Percentiles rank a stretch among this genome's conserved stretches.
These are phyloP conservation scores for Trichoderma simmonsii DNA, from an alignment of 2,329 filamentous ascomycete genomes.

Conservation along the genomic window DNA sequence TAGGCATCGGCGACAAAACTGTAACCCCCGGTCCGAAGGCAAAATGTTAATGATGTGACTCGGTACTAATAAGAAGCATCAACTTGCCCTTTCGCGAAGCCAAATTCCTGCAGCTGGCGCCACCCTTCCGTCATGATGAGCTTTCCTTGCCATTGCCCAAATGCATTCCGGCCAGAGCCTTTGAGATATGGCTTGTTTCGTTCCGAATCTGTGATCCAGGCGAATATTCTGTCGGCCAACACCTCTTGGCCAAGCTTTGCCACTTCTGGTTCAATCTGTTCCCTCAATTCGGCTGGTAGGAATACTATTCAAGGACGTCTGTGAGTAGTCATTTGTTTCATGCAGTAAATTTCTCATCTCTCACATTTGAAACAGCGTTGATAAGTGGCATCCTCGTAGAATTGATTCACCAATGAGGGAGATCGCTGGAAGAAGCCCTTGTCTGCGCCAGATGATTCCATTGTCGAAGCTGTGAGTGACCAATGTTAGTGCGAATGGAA, in stretches of 20 bases:
- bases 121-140: slow-evolving; percentile 31
- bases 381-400: slow-evolving; percentile 52
- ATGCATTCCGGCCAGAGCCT: not conserved
- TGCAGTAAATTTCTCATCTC: slow-evolving; percentile 17
- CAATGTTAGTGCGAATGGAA: not conserved
- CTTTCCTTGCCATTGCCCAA: not conserved
- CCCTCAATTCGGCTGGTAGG: slow-evolving; percentile 40
- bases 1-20: slow-evolving; percentile 59
- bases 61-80: not conserved
- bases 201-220: not conserved
- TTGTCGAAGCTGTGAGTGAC: slow-evolving; percentile 20
- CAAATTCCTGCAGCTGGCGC: slow-evolving; percentile 37
- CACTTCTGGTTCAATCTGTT: slow-evolving; percentile 42
- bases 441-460: slow-evolving; percentile 45
- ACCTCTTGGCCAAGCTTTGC: slow-evolving; percentile 50
- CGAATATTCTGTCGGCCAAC: slow-evolving; percentile 35
- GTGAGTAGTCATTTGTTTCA: not conserved
- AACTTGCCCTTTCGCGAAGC: slow-evolving; percentile 50
- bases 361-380: slow-evolving; percentile 51
- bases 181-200: not conserved
- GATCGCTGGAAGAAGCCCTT: slow-evolving; percentile 55
- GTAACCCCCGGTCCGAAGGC: not conserved
- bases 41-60: not conserved
- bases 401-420: slow-evolving; percentile 53
- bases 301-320: slow-evolving; percentile 40